These are phyloP conservation scores for Choricystis sp. DNA, from an alignment of 139 green algal genomes.

Conservation along the genomic window DNA sequence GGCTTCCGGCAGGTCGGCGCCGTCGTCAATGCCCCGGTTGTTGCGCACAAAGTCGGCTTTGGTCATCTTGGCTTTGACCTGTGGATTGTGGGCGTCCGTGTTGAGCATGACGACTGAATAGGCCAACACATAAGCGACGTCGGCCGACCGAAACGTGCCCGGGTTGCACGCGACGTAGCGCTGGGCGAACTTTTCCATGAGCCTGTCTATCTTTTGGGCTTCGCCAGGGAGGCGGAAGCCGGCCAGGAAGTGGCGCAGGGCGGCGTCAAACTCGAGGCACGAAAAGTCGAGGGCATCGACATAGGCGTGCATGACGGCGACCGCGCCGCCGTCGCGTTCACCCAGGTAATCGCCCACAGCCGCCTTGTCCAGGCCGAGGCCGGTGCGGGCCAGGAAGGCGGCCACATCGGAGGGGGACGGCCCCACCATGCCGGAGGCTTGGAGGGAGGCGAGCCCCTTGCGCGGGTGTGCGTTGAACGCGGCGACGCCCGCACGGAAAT, in stretches of 20 bases:
- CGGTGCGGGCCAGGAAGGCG: conserved; percentile 28
- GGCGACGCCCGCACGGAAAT: conserved; percentile 61
- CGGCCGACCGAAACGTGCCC: conserved; percentile 72
- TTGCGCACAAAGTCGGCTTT: conserved; percentile 80
- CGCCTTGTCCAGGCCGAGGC: conserved; percentile 75
- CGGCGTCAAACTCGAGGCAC: conserved; percentile 70
- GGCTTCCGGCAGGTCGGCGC: conserved; percentile 55
- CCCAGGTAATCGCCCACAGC: conserved; percentile 92
- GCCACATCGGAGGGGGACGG: conserved; percentile 19
- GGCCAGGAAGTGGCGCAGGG: conserved; percentile 59
- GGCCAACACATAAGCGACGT: conserved; percentile 95
- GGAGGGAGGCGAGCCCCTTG: conserved; percentile 74
- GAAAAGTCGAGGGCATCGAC: conserved; percentile 87
- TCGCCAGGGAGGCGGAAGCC: conserved; percentile 85
- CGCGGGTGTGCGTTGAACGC: conserved; percentile 97
- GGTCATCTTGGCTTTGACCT: conserved; percentile 60
- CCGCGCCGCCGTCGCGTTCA: conserved; percentile 69
- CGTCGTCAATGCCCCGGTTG: conserved; percentile 97
- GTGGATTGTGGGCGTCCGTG: conserved; percentile 96
- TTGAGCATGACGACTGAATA: conserved; percentile 99
- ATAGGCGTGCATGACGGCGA: conserved; percentile 96
- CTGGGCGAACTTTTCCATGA: conserved; percentile 99
- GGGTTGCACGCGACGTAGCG: conserved; percentile 85
- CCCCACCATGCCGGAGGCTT: conserved; percentile 66
- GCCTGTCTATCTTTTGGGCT: conserved; percentile 97